A percentile compares a stretch with the other conserved stretches of the same genome.
These are phyloP conservation scores for Stenogyne calaminthoides DNA, from an alignment of 305 asterid genomes.

Conservation along the genomic window DNA sequence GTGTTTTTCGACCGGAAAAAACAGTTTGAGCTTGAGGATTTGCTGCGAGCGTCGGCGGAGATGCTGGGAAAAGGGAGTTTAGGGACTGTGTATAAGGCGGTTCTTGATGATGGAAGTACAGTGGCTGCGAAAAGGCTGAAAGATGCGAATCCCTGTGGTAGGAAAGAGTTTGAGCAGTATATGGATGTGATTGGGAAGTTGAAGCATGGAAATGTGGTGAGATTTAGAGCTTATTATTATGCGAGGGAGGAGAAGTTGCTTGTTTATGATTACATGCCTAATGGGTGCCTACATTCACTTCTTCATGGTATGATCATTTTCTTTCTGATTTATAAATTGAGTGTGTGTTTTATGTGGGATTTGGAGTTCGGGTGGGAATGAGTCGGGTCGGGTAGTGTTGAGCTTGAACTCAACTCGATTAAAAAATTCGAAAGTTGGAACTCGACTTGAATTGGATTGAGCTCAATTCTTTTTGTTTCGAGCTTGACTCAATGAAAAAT, in stretches of 20 bases:
- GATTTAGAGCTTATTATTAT: conserved; percentile 85
- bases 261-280: conserved; percentile 85
- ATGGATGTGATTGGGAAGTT: conserved; percentile 94
- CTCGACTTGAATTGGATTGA: too few relatives aligned
- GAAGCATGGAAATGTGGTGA: conserved; percentile 77
- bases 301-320: conserved; percentile 63
- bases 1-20: conserved; percentile 79
- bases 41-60: conserved; percentile 94
- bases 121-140: conserved; percentile 91
- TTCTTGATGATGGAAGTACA: conserved; percentile 78
- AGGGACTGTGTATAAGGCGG: conserved; percentile 93
- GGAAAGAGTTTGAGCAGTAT: conserved; percentile 89
- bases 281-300: conserved; percentile 85
- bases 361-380: too few relatives aligned
- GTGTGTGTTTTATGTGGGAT: not conserved
- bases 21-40: conserved; percentile 77
- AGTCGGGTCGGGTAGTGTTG: too few relatives aligned
- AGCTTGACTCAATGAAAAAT: too few relatives aligned
- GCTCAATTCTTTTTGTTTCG: too few relatives aligned
- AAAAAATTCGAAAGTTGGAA: too few relatives aligned
- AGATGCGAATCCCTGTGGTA: conserved; percentile 81
- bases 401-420: too few relatives aligned
- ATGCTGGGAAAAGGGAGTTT: conserved; percentile 89
- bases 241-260: conserved; percentile 92
- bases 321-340: not conserved